Base-by-base conservation (phyloP, 331 rosid species). In the Quercus tomentella region DNA sequence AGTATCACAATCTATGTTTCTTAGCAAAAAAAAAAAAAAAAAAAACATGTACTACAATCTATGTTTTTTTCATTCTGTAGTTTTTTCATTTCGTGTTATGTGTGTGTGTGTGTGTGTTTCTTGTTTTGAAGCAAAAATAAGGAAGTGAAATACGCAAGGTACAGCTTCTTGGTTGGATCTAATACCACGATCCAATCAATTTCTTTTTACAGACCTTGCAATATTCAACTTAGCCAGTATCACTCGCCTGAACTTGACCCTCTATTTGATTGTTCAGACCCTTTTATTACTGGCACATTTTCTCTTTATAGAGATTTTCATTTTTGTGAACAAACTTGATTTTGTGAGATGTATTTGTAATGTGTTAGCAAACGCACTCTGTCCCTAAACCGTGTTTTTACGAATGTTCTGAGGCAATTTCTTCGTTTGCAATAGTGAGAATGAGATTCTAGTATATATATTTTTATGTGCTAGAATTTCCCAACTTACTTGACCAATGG, bases 341-440 rank as follows among this genome's bases (percentile, higher is more conserved):
- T 28, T 16, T 28, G 6, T 15, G 28, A 2, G 1, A 2, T 2
- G 0, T 30, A 15, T 61, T 25, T 61, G 11, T 11, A 12, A 2
- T n/a, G 1, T 4, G 10, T 17, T 74, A 73, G 91, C 91, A 88
- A 83, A 88, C 91, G 86, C 91, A 88, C 91, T 85, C 89, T 88
- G 91, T 88, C 87, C 88, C 84, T 33, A 77, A 78, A 81, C 91
- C 54, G 55, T 70, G 28, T 28, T 28, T 18, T 2, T 43, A 61
- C 62, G 35, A 76, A 85, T 85, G 88, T 85, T 83, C 61, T 79
- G 91, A 49, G 87, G 89, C 91, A 88, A 83, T 88, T 88, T 85
- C 91, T 88, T 85, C 91, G 91, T 88, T 85, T 88, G 91, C 91
- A 18, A 88, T 21, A 88, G 45, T 21, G 20, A 49, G 1, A 45